A percentile compares a stretch with the other conserved stretches of the same genome.
These are phyloP conservation scores for Penicillium cosmopolitanum DNA, from an alignment of 495 filamentous ascomycete genomes.

Conservation along the genomic window DNA sequence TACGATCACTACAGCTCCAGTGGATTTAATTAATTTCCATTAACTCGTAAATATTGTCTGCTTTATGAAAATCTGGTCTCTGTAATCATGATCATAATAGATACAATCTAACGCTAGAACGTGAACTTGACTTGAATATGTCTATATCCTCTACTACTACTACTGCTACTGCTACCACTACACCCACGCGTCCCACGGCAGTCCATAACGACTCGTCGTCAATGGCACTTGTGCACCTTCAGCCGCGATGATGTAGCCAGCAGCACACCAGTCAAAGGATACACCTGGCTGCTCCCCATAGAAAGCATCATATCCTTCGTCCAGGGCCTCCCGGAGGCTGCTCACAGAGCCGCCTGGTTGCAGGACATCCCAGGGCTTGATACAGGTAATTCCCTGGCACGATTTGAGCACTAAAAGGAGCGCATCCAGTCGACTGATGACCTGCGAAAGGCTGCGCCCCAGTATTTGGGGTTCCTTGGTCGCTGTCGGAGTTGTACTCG, in stretches of 20 bases:
- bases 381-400: conserved; percentile 60
- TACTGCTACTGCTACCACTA: conserved; percentile 7
- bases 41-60: too few species aligned
- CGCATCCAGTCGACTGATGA: conserved; percentile 59
- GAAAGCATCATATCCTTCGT: conserved; percentile 56
- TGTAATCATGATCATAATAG: too few species aligned
- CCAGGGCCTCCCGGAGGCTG: conserved; percentile 45
- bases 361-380: conserved; percentile 60
- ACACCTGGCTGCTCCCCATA: conserved; percentile 56
- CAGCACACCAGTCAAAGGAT: conserved; percentile 59
- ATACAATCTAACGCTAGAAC: too few species aligned
- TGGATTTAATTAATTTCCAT: too few species aligned
- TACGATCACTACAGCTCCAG: too few species aligned
- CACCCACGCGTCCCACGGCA: conserved; percentile 40
- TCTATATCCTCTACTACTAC: not conserved
- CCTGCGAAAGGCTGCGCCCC: conserved; percentile 46
- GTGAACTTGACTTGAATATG: too few species aligned
- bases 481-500: conserved; percentile 21
- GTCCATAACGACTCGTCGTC: conserved; percentile 32
- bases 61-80: too few species aligned
- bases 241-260: conserved; percentile 61
- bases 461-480: conserved; percentile 34
- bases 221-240: conserved; percentile 58
- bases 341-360: conserved; percentile 53
- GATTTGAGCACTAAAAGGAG: conserved; percentile 67